A percentile compares a stretch with the other conserved stretches of the same genome.
Evolutionary conservation across 2,329 filamentous ascomycete species (phyloP).

Genomic region (Hypoxylon rubiginosum): DNA sequence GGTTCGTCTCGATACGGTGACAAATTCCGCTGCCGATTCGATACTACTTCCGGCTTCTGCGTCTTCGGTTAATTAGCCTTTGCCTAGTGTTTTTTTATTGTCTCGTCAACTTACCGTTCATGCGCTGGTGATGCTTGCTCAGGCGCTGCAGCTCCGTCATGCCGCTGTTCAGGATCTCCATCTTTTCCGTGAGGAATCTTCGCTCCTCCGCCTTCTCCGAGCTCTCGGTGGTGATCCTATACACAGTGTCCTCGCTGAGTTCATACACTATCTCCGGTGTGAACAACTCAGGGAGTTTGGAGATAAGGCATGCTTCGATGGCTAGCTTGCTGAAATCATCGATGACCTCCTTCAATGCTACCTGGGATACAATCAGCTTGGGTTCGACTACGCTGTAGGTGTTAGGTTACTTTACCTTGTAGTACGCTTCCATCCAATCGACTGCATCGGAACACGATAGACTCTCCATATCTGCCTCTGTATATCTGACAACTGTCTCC

Average conservation of each 20-base stretch:
- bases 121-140: slow-evolving; percentile 20
- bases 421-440: slow-evolving; percentile 45
- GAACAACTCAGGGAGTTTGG: slow-evolving; percentile 42
- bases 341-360: slow-evolving; percentile 51
- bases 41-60: background rate
- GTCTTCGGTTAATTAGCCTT: no score
- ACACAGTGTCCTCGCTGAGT: slow-evolving; percentile 31
- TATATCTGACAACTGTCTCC: slow-evolving; percentile 14
- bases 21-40: background rate
- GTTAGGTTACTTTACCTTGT: slow-evolving; percentile 34
- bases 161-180: slow-evolving; percentile 32
- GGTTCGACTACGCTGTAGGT: no score
- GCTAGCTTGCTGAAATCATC: slow-evolving; percentile 52
- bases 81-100: background rate
- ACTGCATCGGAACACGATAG: slow-evolving; percentile 34
- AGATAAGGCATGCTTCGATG: slow-evolving; percentile 51
- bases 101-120: slow-evolving; percentile 18
- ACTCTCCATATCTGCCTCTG: slow-evolving; percentile 38
- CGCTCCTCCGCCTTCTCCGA: slow-evolving; percentile 32
- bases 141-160: slow-evolving; percentile 32
- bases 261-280: slow-evolving; percentile 38
- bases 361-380: slow-evolving; percentile 39
- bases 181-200: slow-evolving; percentile 36
- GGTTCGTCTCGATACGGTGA: background rate
- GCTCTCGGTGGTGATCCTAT: slow-evolving; percentile 37